These are phyloP conservation scores for Candida nitratophila DNA, from an alignment of 805 yeast species.

Conservation along the genomic window DNA sequence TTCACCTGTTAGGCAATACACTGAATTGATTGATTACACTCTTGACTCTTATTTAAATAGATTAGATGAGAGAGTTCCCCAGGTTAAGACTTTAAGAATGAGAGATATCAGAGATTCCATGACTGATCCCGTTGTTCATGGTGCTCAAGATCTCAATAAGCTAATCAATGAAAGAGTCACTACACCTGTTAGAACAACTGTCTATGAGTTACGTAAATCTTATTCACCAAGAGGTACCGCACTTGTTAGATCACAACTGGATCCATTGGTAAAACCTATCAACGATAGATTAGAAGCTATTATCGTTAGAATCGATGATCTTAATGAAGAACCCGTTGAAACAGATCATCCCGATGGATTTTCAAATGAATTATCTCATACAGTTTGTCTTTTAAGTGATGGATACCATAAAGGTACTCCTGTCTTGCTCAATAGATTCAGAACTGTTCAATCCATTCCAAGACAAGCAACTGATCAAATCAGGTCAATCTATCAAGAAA, in stretches of 20 bases:
- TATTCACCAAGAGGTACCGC: conserved; percentile 60
- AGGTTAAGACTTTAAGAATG: conserved; percentile 46
- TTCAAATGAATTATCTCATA: conserved; percentile 53
- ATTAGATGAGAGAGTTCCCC: conserved; percentile 56
- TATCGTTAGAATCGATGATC: conserved; percentile 20
- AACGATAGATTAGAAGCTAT: conserved; percentile 45
- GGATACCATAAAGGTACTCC: conserved; percentile 33
- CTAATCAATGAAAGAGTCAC: conserved; percentile 27
- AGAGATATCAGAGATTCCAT: conserved; percentile 40
- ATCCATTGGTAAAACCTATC: conserved; percentile 55
- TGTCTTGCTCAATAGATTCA: conserved; percentile 20
- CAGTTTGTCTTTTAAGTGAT: conserved; percentile 34
- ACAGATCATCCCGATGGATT: conserved; percentile 33
- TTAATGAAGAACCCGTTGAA: conserved; percentile 34
- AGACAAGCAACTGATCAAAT: conserved; percentile 27
- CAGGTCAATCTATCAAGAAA: conserved; percentile 30
- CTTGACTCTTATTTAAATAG: conserved; percentile 49
- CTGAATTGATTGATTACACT: conserved; percentile 34
- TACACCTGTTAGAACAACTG: conserved; percentile 43
- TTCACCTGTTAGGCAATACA: conserved; percentile 12
- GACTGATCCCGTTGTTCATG: conserved; percentile 45
- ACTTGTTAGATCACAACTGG: conserved; percentile 51
- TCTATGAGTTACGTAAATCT: conserved; percentile 39
- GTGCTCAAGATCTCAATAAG: conserved; percentile 27
- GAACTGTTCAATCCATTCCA: conserved; percentile 27